phyloP scores from a whole-genome alignment of 2,329 filamentous ascomycete genomes.

The Clarireedia hainanense region DNA sequence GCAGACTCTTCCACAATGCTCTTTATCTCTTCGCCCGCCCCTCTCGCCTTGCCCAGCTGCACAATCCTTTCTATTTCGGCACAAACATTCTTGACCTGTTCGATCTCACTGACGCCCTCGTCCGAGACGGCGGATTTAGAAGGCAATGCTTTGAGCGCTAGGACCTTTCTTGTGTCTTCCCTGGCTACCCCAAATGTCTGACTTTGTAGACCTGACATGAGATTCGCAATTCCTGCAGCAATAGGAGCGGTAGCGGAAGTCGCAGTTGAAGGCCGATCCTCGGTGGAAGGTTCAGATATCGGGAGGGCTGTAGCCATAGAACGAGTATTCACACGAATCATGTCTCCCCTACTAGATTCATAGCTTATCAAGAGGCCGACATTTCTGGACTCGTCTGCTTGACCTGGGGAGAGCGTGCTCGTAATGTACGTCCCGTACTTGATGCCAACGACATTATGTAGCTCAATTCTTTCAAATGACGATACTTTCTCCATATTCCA shows the following conservation, averaged over 20 bases:
- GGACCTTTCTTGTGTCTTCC: slow-evolving; percentile 27
- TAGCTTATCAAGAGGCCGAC: slow-evolving; percentile 79
- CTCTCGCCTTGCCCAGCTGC: slow-evolving; percentile 37
- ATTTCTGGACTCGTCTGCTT: slow-evolving; percentile 72
- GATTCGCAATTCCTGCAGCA: slow-evolving; percentile 5
- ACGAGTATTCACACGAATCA: slow-evolving; percentile 76
- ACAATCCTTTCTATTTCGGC: slow-evolving; percentile 39
- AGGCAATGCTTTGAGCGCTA: slow-evolving; percentile 50
- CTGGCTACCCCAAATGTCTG: slow-evolving; percentile 1
- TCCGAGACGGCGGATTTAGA: slow-evolving; percentile 34
- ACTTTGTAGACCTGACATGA: slow-evolving; percentile 3
- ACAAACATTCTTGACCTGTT: slow-evolving; percentile 20
- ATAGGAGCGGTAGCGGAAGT: slow-evolving; percentile 15
- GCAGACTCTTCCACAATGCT: slow-evolving; percentile 51
- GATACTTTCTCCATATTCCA: slow-evolving; percentile 94
- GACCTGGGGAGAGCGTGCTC: slow-evolving; percentile 69
- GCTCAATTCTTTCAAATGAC: slow-evolving; percentile 78
- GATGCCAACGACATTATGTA: slow-evolving; percentile 65
- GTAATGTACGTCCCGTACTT: slow-evolving; percentile 85
- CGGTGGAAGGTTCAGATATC: slow-evolving; percentile 23
- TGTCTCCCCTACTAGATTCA: slow-evolving; percentile 59
- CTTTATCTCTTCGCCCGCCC: slow-evolving; percentile 31
- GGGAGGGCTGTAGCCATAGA: slow-evolving; percentile 53
- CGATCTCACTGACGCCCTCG: slow-evolving; percentile 24
- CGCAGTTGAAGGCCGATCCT: slow-evolving; percentile 13